These are phyloP conservation scores for Salisapilia sapeloensis DNA, from an alignment of 352 stramenopile species.

Conservation along the genomic window DNA sequence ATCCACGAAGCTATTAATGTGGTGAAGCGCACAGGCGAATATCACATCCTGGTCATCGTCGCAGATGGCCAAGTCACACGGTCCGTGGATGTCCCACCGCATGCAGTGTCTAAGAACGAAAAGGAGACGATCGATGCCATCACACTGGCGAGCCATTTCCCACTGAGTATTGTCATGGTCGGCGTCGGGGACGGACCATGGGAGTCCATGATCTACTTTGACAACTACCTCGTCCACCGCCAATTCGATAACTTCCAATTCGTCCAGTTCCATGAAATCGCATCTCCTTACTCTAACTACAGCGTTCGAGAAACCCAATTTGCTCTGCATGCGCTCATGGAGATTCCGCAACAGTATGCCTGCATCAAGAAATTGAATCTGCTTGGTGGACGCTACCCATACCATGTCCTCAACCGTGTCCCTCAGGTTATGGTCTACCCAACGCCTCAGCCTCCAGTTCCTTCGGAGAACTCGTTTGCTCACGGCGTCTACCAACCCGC, in stretches of 20 bases:
- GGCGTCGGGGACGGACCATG: conserved; percentile 67
- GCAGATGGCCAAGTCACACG: conserved; percentile 75
- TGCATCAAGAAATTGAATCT: conserved; percentile 61
- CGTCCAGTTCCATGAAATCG: conserved; percentile 65
- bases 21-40: conserved; percentile 56
- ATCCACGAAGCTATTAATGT: conserved; percentile 71
- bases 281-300: conserved; percentile 14
- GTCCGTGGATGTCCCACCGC: conserved; percentile 54
- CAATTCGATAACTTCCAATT: conserved; percentile 84
- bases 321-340: conserved; percentile 67
- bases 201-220: conserved; percentile 69
- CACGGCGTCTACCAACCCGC: conserved; percentile 14
- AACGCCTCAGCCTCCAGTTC: conserved; percentile 7
- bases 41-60: conserved; percentile 82
- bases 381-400: conserved; percentile 20
- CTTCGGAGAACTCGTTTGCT: neutral
- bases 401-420: conserved; percentile 30
- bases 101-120: conserved; percentile 70
- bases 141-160: conserved; percentile 60
- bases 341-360: conserved; percentile 69
- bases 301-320: conserved; percentile 49
- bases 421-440: conserved; percentile 50
- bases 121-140: conserved; percentile 81
- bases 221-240: conserved; percentile 56
- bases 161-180: conserved; percentile 66